Base-by-base conservation (phyloP, 2,329 filamentous ascomycete genomes). In the Bimuria novae-zelandiae region DNA sequence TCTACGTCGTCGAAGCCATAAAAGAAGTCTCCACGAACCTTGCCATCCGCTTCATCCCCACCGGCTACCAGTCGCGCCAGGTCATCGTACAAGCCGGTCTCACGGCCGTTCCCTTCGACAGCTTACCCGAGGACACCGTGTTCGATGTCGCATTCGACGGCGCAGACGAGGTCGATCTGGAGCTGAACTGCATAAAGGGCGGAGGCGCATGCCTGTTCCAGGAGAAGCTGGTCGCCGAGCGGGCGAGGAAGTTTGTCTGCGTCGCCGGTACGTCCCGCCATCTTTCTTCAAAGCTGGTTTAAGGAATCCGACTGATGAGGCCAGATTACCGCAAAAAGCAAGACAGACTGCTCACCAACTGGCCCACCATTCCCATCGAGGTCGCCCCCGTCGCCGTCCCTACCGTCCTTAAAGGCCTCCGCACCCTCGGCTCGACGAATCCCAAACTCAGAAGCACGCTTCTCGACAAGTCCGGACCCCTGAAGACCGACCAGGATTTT, bases 151-250 rank as follows among this genome's bases (percentile, higher is more conserved):
- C 89, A 44, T 99, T 99, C 71, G 94, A 99, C 70, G 94, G 94
- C 49, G 94, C 94, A 3, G 94, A 99, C 72, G 94, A 99, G 79
- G 92, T 99, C 27, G 94, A 99, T 71, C 87, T 90, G 41, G 89
- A 95, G 47, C 78, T 99, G 55, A 99, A 97, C 76, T 91, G 93
- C 70, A 97, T 99, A 79, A 97, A 97, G 79, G 94, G 94, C 49
- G 94, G 94, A 44, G 94, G 94, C 53, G 94, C 92, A n/a, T 99
- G 94, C 76, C 78, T 97, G 51, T 96, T 96, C 79, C 94, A 97
- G 75, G 94, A 99, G 78, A 99, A 99, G 80, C 81, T 99, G 30
- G 92, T 99, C 4, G 92, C 92, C 4, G 85, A 90, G 55, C 84
- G 89, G 44, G 88, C 91, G 3, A 89, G 86, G 75, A 89, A 90